A percentile compares a stretch with the other conserved stretches of the same genome.
These are phyloP conservation scores for Aspergillus terreus DNA, from an alignment of 2,329 filamentous ascomycete genomes.

Conservation along the genomic window DNA sequence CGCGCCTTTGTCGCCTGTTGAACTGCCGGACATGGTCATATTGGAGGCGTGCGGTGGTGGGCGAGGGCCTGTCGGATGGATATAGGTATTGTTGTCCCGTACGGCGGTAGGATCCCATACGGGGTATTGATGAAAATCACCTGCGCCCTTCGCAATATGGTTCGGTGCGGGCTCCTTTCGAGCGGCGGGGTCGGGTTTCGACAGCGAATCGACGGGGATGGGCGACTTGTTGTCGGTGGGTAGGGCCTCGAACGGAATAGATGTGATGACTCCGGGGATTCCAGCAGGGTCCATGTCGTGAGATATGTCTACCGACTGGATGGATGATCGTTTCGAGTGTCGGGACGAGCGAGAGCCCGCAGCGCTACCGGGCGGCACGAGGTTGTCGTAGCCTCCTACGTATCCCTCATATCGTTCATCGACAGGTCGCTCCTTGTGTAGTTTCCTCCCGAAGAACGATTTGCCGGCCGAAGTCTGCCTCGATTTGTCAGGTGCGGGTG, in stretches of 20 bases:
- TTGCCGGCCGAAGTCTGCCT: conserved; percentile 77
- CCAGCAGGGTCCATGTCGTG: conserved; percentile 57
- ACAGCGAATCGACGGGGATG: conserved; percentile 68
- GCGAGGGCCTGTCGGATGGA: conserved; percentile 59
- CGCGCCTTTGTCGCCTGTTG: conserved; percentile 64
- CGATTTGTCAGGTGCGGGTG: conserved; percentile 69
- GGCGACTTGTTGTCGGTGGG: conserved; percentile 64
- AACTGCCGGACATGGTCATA: conserved; percentile 67
- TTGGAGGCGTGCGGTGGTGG: conserved; percentile 54
- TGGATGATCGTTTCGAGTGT: conserved; percentile 68
- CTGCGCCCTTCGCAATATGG: conserved; percentile 71
- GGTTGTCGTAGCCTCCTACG: conserved; percentile 53
- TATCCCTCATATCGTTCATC: conserved; percentile 62
- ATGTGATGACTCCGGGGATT: conserved; percentile 76
- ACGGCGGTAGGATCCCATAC: conserved; percentile 58
- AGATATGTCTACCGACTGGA: conserved; percentile 67
- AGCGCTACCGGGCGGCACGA: conserved; percentile 60
- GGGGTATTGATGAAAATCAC: conserved; percentile 87
- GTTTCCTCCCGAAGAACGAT: conserved; percentile 80
- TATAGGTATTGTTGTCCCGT: conserved; percentile 47
- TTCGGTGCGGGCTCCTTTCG: conserved; percentile 74
- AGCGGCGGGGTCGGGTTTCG: conserved; percentile 57
- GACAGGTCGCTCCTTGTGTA: conserved; percentile 70
- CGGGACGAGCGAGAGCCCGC: conserved; percentile 68
- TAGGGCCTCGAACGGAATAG: conserved; percentile 78